Conservation (phyloP, 192 early-diverging fungal species). For the Rhizoclosmatium globosum region DNA sequence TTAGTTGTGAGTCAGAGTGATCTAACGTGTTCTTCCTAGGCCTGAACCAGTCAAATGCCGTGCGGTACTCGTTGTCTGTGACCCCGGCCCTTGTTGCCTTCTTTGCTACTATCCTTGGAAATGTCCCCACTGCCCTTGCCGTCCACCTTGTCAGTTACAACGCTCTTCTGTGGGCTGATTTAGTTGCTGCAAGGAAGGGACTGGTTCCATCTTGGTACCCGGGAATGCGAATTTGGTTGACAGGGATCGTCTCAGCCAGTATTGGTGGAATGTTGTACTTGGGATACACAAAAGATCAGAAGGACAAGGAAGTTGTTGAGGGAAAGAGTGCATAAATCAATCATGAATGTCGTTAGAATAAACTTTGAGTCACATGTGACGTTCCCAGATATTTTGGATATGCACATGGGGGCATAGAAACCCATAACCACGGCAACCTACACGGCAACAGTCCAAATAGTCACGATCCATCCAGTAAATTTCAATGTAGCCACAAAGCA, state of each 20-base stretch:
- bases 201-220: conserved; percentile 25
- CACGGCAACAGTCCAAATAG: too few relatives aligned
- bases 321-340: too few relatives aligned
- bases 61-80: not conserved
- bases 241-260: not conserved
- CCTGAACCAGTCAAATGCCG: not conserved
- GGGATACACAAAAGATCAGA: not conserved
- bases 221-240: conserved; percentile 15
- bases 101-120: not conserved
- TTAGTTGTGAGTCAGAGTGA: too few relatives aligned
- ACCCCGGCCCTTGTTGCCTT: conserved; percentile 13
- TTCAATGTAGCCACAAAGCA: too few relatives aligned
- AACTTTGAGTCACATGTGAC: too few relatives aligned
- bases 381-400: too few relatives aligned
- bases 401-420: too few relatives aligned
- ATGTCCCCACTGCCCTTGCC: not conserved
- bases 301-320: not conserved
- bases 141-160: conserved; percentile 8
- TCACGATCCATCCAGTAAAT: too few relatives aligned
- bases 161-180: not conserved
- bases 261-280: not conserved
- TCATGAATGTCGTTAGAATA: too few relatives aligned
- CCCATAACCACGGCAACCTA: too few relatives aligned
- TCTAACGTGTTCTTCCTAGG: too few relatives aligned
- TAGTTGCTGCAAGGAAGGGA: not conserved